phyloP scores from a whole-genome alignment of 2,329 filamentous ascomycete genomes.

The Lomentospora prolificans region DNA sequence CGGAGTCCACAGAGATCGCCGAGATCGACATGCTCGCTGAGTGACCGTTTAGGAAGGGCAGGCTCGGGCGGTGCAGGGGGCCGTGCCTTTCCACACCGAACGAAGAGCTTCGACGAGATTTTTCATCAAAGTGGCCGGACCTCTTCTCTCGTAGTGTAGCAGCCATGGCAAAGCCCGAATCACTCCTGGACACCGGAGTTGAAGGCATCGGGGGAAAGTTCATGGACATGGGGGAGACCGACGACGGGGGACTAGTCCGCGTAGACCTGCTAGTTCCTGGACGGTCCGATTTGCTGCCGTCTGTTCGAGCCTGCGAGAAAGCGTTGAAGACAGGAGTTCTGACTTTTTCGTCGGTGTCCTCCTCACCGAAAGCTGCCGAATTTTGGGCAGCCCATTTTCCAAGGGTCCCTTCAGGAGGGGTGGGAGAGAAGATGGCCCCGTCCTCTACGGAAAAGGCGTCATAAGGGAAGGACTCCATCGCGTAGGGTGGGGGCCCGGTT shows the following conservation, averaged over 20 bases:
- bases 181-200: constrained; percentile 76
- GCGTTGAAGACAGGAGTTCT: constrained; percentile 78
- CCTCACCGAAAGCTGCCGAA: constrained; percentile 75
- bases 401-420: constrained; percentile 60
- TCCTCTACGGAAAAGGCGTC: constrained; percentile 87
- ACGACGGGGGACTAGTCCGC: constrained; percentile 51
- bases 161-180: constrained; percentile 82
- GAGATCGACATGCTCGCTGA: constrained; percentile 50
- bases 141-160: constrained; percentile 86
- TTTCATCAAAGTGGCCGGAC: constrained; percentile 80
- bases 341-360: constrained; percentile 32
- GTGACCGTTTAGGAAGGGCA: constrained; percentile 63
- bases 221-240: constrained; percentile 66
- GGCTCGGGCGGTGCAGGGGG: constrained; percentile 57
- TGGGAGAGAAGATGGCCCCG: constrained; percentile 65
- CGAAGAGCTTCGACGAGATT: constrained; percentile 83
- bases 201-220: constrained; percentile 67
- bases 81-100: constrained; percentile 69
- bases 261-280: constrained; percentile 64
- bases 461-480: constrained; percentile 83
- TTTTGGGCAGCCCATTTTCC: constrained; percentile 83
- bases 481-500: constrained; percentile 84
- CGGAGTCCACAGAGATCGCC: constrained; percentile 50
- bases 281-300: constrained; percentile 58
- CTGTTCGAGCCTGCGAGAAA: constrained; percentile 67